Percentiles rank a stretch among this genome's conserved stretches.
Conservation (phyloP, 306 rosid genomes). For the Medicago arabica region DNA sequence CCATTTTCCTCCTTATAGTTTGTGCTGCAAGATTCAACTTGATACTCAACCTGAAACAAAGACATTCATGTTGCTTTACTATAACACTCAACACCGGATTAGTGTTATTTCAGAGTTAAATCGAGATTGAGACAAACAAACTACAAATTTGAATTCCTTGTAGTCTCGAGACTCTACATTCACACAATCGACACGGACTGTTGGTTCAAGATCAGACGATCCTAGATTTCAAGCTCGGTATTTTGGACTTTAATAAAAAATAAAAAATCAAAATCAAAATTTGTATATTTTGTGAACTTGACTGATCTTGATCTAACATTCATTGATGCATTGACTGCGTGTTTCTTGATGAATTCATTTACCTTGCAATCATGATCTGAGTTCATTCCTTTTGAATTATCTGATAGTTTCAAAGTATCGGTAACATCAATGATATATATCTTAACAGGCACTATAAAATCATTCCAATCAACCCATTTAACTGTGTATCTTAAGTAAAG, state of each 20-base stretch:
- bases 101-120: no score
- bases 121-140: no score
- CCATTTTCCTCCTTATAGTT: background rate
- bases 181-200: no score
- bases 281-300: no score
- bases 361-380: conserved; percentile 60
- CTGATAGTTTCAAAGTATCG: conserved; percentile 47
- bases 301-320: background rate
- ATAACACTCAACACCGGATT: no score
- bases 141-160: no score
- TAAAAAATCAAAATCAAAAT: no score
- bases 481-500: conserved; percentile 73
- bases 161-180: no score
- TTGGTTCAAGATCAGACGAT: no score
- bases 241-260: no score
- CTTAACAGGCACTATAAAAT: conserved; percentile 64
- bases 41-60: background rate
- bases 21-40: background rate
- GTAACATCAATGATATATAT: conserved; percentile 71
- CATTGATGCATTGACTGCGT: background rate
- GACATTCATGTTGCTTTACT: no score
- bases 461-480: conserved; percentile 82
- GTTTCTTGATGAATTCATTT: conserved; percentile 31
- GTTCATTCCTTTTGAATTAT: conserved; percentile 28
- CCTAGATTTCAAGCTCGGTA: background rate